A percentile compares a stretch with the other conserved stretches of the same genome.
Evolutionary conservation across 1,139 yeast species (phyloP).

Genomic region (Candida sp.): DNA sequence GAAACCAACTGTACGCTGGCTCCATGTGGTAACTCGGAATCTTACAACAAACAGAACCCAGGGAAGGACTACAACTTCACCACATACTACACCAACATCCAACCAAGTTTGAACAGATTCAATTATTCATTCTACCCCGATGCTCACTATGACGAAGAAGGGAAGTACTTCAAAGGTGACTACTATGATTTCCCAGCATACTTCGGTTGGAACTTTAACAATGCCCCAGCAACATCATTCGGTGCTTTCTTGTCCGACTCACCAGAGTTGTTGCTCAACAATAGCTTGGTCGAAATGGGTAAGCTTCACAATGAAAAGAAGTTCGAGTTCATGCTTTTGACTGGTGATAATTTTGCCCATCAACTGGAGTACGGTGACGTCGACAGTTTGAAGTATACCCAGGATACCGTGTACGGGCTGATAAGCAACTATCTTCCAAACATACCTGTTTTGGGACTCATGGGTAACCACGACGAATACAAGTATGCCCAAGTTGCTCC

Average conservation of each 20-base stretch:
- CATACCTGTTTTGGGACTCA: not conserved
- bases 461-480: not conserved
- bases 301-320: conserved; percentile 33
- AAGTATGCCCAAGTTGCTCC: not conserved
- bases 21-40: conserved; percentile 53
- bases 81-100: conserved; percentile 19
- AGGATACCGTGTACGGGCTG: not conserved
- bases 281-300: conserved; percentile 52
- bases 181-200: conserved; percentile 39
- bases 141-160: conserved; percentile 35
- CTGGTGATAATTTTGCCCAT: conserved; percentile 74
- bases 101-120: conserved; percentile 31
- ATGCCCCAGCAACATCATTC: conserved; percentile 59
- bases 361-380: conserved; percentile 1
- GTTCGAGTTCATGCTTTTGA: conserved; percentile 66
- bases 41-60: conserved; percentile 34
- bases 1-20: conserved; percentile 62
- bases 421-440: not conserved
- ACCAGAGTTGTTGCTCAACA: conserved; percentile 62
- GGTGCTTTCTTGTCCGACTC: conserved; percentile 70
- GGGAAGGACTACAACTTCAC: conserved; percentile 38
- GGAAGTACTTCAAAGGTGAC: conserved; percentile 41
- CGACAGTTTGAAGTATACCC: not conserved
- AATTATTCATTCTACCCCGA: conserved; percentile 16
- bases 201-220: conserved; percentile 44